These are phyloP conservation scores for Trametes cinnabarina DNA, from an alignment of 768 basidiomycete species.

Conservation along the genomic window DNA sequence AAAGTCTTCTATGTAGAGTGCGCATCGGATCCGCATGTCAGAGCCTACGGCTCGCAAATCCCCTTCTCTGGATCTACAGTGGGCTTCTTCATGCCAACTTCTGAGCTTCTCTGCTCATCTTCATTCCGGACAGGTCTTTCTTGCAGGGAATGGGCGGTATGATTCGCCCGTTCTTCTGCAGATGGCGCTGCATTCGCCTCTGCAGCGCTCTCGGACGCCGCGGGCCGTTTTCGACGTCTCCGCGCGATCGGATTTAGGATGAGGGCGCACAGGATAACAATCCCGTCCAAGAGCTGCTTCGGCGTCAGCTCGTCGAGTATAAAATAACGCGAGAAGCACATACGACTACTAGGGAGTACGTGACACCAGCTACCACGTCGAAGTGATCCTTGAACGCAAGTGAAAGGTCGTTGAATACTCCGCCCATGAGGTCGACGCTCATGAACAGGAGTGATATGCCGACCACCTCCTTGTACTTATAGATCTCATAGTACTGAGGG, in stretches of 20 bases:
- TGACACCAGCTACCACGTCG: slow-evolving; percentile 59
- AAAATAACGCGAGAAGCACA: not conserved
- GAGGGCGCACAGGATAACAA: slow-evolving; percentile 58
- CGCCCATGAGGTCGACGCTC: slow-evolving; percentile 65
- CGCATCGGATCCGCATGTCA: no score
- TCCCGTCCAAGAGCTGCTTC: slow-evolving; percentile 55
- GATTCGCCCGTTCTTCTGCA: no score
- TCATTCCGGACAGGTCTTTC: no score
- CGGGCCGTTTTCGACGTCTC: slow-evolving; percentile 32
- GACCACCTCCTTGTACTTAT: slow-evolving; percentile 54
- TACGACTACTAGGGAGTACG: slow-evolving; percentile 61
- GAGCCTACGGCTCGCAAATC: not conserved
- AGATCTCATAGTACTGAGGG: slow-evolving; percentile 79
- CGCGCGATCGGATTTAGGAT: slow-evolving; percentile 63
- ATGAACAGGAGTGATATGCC: slow-evolving; percentile 75
- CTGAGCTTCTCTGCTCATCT: no score
- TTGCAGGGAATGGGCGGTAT: no score
- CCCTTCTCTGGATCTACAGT: slow-evolving; percentile 1
- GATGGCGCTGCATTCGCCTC: not conserved
- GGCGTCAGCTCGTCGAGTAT: not conserved
- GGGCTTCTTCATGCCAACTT: not conserved
- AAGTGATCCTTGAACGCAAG: slow-evolving; percentile 64
- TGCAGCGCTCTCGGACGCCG: slow-evolving; percentile 1
- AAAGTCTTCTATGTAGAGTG: no score
- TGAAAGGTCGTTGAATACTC: slow-evolving; percentile 66